A percentile compares a stretch with the other conserved stretches of the same genome.
These are phyloP conservation scores for Artemisia argyi DNA, from an alignment of 129 eudicot genomes.

Conservation along the genomic window DNA sequence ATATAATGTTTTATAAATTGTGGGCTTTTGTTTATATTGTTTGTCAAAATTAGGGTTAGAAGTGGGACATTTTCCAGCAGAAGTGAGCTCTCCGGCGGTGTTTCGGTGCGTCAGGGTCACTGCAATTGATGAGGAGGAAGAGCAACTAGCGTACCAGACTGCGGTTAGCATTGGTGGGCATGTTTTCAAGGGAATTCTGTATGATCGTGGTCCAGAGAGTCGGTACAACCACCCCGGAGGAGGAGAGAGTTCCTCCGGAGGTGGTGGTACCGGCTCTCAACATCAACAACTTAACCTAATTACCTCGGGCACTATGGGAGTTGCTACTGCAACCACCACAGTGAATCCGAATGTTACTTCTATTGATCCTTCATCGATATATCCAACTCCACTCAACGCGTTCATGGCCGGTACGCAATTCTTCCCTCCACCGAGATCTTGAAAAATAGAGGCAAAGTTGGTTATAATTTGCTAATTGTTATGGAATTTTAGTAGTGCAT, in stretches of 20 bases:
- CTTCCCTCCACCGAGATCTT: conserved; percentile 88
- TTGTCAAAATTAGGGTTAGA: conserved; percentile 58
- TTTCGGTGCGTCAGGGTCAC: conserved; percentile 80
- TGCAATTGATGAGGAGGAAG: conserved; percentile 64
- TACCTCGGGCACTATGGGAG: conserved; percentile 31
- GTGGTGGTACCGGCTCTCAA: conserved; percentile 37
- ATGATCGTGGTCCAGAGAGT: conserved; percentile 75
- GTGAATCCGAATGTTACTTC: conserved; percentile 36
- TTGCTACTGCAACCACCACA: conserved; percentile 22
- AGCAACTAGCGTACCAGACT: conserved; percentile 77
- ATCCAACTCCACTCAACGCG: conserved; percentile 76
- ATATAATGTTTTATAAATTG: not conserved
- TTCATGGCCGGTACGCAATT: conserved; percentile 98
- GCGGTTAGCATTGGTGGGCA: conserved; percentile 86
- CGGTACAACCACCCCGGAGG: conserved; percentile 17
- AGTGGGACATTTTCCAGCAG: conserved; percentile 69
- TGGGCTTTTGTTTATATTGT: not conserved
- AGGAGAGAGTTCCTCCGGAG: conserved; percentile 31
- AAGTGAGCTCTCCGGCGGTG: conserved; percentile 64
- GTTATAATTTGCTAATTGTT: conserved; percentile 3
- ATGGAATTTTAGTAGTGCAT: conserved; percentile 21
- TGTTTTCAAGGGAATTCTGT: conserved; percentile 78
- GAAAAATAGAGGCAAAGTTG: not conserved
- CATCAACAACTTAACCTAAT: conserved; percentile 54
- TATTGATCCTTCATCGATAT: conserved; percentile 59